Conservation (phyloP, 148 eudicot species). For the Rheum nobile region DNA sequence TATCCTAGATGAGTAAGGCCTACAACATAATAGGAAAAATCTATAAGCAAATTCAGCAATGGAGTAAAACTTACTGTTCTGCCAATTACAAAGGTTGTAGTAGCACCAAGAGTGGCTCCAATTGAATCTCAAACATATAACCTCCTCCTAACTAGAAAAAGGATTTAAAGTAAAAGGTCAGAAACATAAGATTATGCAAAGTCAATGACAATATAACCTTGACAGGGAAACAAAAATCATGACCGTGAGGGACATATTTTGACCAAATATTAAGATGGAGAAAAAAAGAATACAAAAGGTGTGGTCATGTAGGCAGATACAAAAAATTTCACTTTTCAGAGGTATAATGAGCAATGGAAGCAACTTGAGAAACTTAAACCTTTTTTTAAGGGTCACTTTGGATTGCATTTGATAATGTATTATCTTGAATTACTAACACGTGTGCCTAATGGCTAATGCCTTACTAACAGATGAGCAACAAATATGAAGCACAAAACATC, state of each 20-base stretch:
- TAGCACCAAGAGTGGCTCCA: constrained; percentile 88
- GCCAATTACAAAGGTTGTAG: constrained; percentile 81
- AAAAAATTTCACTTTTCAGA: neutral
- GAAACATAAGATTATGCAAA: neutral
- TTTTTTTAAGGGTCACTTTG: neutral
- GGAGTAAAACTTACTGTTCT: constrained; percentile 59
- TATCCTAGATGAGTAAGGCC: neutral
- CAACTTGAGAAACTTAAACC: neutral
- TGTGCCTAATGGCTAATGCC: neutral
- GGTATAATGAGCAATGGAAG: neutral
- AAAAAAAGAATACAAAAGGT: neutral
- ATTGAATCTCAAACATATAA: constrained; percentile 87
- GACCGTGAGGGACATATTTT: neutral
- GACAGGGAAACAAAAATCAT: neutral
- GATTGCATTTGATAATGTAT: too few relatives aligned
- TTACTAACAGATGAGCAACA: neutral
- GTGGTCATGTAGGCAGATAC: neutral
- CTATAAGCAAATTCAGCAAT: neutral
- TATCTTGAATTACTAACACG: too few relatives aligned
- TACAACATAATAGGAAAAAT: neutral
- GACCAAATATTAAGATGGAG: neutral
- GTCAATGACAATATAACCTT: neutral
- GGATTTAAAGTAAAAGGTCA: neutral
- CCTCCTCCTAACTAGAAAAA: constrained; percentile 85
- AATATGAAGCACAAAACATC: neutral